Conservation (phyloP, 169 alveolate genomes). For the Theileria orientalis region DNA sequence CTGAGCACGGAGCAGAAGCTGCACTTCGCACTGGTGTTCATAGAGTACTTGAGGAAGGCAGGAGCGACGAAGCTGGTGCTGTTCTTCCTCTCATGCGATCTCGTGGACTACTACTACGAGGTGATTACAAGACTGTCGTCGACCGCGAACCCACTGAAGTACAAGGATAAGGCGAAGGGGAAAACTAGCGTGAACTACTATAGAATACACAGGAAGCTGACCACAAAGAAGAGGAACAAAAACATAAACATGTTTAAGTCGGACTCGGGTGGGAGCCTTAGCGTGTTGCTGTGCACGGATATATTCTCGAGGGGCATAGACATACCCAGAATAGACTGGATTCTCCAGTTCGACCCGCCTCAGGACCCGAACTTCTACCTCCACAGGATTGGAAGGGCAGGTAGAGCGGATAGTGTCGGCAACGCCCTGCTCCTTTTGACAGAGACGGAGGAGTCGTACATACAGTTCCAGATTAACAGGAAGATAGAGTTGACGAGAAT, state of each 20-base stretch:
- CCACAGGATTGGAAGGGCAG: conserved; percentile 99
- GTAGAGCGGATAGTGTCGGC: conserved; percentile 98
- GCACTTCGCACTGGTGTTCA: conserved; percentile 31
- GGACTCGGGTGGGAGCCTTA: neutral
- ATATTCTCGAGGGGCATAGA: conserved; percentile 94
- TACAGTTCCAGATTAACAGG: conserved; percentile 60
- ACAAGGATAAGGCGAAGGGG: neutral
- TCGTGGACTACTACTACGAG: conserved; percentile 65
- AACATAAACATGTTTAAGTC: neutral
- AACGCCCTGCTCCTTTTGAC: conserved; percentile 81
- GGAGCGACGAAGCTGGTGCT: conserved; percentile 60
- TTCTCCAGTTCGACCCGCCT: conserved; percentile 94
- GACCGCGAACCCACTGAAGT: neutral
- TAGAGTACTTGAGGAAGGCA: conserved; percentile 15
- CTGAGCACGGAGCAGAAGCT: conserved; percentile 48
- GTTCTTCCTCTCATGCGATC: conserved; percentile 71
- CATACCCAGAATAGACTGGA: conserved; percentile 90
- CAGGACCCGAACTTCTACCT: conserved; percentile 85
- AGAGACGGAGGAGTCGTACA: conserved; percentile 41
- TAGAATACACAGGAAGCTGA: conserved; percentile 86
- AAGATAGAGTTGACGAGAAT: conserved; percentile 23
- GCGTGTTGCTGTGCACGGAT: conserved; percentile 89
- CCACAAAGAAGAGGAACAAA: conserved; percentile 61
- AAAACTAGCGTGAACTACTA: conserved; percentile 10
- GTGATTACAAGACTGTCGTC: conserved; percentile 26